These are phyloP conservation scores for Globisporangium nunn DNA, from an alignment of 352 stramenopile genomes.

Conservation along the genomic window DNA sequence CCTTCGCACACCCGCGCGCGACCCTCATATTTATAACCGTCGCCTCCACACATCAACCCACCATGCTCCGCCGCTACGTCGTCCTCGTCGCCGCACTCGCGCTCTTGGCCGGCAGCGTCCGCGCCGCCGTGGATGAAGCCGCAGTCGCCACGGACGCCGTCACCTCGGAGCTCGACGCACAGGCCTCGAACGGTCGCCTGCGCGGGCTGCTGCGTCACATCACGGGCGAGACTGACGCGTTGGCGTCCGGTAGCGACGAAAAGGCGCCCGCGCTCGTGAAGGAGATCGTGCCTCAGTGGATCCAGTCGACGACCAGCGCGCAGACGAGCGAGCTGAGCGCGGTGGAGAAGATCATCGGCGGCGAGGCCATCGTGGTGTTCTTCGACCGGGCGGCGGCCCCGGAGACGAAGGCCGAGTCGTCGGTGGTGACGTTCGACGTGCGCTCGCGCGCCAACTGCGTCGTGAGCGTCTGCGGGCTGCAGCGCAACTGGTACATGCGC, in stretches of 20 bases:
- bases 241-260: background rate
- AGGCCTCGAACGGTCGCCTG: conserved; percentile 22
- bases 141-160: background rate
- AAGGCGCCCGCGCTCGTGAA: conserved; percentile 21
- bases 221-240: conserved; percentile 6
- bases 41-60: background rate
- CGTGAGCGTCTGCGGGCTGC: conserved; percentile 59
- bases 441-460: conserved; percentile 62
- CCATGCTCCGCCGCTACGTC: conserved; percentile 12
- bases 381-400: conserved; percentile 34
- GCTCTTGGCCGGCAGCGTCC: conserved; percentile 1
- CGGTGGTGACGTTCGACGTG: conserved; percentile 65
- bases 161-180: conserved; percentile 7
- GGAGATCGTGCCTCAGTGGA: conserved; percentile 32
- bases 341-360: conserved; percentile 51
- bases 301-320: conserved; percentile 13
- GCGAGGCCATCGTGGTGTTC: conserved; percentile 67
- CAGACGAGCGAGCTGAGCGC: conserved; percentile 23
- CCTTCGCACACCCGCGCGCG: no score
- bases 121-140: background rate
- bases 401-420: conserved; percentile 38
- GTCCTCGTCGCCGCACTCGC: conserved; percentile 15
- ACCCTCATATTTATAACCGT: conserved; percentile 6
- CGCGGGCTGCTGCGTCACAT: conserved; percentile 34
- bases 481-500: conserved; percentile 58